These are phyloP conservation scores for Fusarium vanettenii DNA, from an alignment of 2,329 filamentous ascomycete species.

Conservation along the genomic window DNA sequence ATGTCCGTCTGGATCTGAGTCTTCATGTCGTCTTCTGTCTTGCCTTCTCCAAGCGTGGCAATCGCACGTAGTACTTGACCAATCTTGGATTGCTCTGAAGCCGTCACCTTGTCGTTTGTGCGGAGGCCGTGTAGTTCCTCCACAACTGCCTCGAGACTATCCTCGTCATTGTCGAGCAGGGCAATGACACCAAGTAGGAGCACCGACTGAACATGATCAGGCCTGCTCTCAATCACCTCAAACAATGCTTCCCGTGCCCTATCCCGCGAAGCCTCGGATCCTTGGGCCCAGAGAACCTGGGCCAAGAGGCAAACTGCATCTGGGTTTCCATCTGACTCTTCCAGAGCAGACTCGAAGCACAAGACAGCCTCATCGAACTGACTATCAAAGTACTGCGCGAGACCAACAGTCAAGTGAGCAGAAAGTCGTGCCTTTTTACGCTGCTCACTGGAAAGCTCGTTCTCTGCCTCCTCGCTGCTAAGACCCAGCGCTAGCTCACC, in stretches of 20 bases:
- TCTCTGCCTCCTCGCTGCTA: constrained; percentile 76
- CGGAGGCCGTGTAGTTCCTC: constrained; percentile 81
- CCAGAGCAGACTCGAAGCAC: constrained; percentile 83
- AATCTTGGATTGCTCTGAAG: constrained; percentile 74
- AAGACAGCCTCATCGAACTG: constrained; percentile 76
- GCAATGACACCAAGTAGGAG: constrained; percentile 87
- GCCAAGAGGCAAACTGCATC: constrained; percentile 89
- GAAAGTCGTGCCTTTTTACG: constrained; percentile 81
- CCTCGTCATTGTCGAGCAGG: constrained; percentile 80
- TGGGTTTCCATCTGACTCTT: constrained; percentile 79
- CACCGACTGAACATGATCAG: constrained; percentile 82
- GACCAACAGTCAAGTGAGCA: constrained; percentile 84
- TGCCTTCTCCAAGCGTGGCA: constrained; percentile 66
- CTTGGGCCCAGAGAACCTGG: constrained; percentile 93
- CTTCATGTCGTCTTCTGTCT: constrained; percentile 62
- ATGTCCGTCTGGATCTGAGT: constrained; percentile 80
- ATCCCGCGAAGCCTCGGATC: constrained; percentile 77
- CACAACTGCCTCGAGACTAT: constrained; percentile 82
- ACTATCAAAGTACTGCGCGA: constrained; percentile 80
- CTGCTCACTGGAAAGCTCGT: constrained; percentile 72
- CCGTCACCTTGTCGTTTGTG: constrained; percentile 71
- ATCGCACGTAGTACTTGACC: constrained; percentile 82
- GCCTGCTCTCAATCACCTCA: constrained; percentile 77
- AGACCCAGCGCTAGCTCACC: constrained; percentile 85
- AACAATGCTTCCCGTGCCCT: constrained; percentile 85